phyloP scores from a whole-genome alignment of 345 rosid species.

The Brassica carinata region DNA sequence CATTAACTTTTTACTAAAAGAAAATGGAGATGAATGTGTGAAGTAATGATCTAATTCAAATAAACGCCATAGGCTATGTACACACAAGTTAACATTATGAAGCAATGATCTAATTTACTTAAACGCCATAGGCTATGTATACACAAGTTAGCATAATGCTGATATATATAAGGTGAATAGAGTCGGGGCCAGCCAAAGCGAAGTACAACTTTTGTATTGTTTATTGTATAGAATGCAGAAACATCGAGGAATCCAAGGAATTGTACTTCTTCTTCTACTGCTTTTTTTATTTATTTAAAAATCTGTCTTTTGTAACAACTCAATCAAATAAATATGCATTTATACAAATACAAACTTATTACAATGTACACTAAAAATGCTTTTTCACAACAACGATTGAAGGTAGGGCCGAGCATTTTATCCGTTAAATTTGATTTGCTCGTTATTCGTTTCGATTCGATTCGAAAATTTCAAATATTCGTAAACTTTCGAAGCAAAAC shows the following conservation, averaged over 20 bases:
- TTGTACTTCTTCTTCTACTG: background rate
- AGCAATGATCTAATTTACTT: background rate
- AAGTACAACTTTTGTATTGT: background rate
- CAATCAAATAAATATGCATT: background rate
- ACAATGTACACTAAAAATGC: too few species aligned
- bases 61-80: background rate
- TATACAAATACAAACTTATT: background rate
- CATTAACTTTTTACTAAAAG: background rate
- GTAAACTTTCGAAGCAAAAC: too few species aligned
- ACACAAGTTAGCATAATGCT: too few species aligned
- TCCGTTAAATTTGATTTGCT: too few species aligned
- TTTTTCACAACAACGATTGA: too few species aligned
- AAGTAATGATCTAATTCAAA: background rate
- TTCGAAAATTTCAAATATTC: too few species aligned
- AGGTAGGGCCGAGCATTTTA: too few species aligned
- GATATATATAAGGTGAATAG: background rate
- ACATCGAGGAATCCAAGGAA: constrained; percentile 14
- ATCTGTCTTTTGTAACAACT: too few species aligned
- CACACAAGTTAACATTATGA: background rate
- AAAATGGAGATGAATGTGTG: background rate
- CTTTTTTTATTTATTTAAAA: background rate
- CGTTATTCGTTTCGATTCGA: too few species aligned
- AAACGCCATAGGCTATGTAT: background rate
- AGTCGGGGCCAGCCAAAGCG: background rate
- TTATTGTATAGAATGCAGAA: background rate